Evolutionary conservation across 345 rosid genomes (phyloP), one percentile per base, ranked within the genome.

Genomic region (Physaria fendleri): DNA sequence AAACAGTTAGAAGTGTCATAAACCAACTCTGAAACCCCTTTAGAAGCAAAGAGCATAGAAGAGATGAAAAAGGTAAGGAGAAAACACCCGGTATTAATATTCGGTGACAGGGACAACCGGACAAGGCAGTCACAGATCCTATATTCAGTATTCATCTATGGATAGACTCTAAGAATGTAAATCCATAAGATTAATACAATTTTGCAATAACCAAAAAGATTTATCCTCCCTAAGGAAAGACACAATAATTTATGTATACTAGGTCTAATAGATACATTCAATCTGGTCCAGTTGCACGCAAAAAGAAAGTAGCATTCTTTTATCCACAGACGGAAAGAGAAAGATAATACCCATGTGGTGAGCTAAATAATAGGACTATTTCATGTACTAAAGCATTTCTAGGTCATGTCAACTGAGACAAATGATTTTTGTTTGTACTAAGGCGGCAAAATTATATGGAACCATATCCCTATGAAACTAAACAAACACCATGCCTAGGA

Each of bases 1-100:
- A 69, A 42, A 66, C 57, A 63, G 3, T 12, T 14, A 59, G 5
- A 48, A 4, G 33, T 20, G 50, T n/a, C 4, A 47, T 38, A 56
- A 30, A 46, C 23, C 24, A 44, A 43, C 12, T 2, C 65, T 38
- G 27, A 41, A 35, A 39, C 24, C 15, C 10, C 9, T 40, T 32
- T 33, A 16, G 6, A 46, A 37, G 49, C 42, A 66, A 40, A 1
- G 21, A 22, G n/a, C 29, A 49, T 18, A 35, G 23, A 22, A 24
- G 46, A 25, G 28, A 54, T 14, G 27, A 53, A 53, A 43, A 8
- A 2, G n/a, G n/a, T 27, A 61, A 61, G 15, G 49, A 49, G 2
- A 48, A 24, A 59, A 17, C 1, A 9, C 34, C 37, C 8, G 18
- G 2, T 37, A 21, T 5, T 4, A 1, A 38, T 25, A 30, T 49